Evolutionary conservation across 2,329 filamentous ascomycete species (phyloP).

Genomic region (Acephala macrosclerotiorum): DNA sequence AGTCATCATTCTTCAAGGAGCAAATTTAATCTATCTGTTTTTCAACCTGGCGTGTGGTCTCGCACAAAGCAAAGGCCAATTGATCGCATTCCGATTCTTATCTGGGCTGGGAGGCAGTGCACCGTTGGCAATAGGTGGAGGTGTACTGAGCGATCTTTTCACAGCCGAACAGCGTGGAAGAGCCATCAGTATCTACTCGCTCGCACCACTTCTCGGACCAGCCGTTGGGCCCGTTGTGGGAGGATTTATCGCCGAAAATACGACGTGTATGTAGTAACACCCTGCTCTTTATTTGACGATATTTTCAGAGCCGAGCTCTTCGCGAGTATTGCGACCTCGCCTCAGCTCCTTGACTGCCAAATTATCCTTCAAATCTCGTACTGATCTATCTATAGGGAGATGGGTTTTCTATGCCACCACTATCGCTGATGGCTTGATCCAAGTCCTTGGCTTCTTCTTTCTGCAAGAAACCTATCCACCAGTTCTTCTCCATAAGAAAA

Average conservation of each 20-base stretch:
- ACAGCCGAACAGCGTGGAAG: constrained; percentile 54
- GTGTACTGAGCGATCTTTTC: constrained; percentile 55
- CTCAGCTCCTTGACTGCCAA: no score
- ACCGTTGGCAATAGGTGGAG: constrained; percentile 53
- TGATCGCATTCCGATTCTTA: constrained; percentile 55
- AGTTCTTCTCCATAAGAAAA: constrained; percentile 54
- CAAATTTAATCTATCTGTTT: constrained; percentile 58
- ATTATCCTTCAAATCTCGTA: no score
- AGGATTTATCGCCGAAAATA: constrained; percentile 55
- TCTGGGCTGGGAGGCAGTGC: constrained; percentile 57
- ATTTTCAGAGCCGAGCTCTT: no score
- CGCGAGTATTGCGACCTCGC: no score
- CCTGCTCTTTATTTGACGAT: no score
- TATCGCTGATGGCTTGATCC: constrained; percentile 50
- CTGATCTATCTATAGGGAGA: no score
- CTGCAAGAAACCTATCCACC: constrained; percentile 59
- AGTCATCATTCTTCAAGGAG: constrained; percentile 49
- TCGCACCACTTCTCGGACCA: constrained; percentile 43
- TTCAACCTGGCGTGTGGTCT: constrained; percentile 62
- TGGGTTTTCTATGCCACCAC: constrained; percentile 61
- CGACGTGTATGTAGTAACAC: no score
- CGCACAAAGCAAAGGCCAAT: constrained; percentile 49
- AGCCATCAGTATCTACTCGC: constrained; percentile 47
- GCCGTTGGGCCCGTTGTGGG: constrained; percentile 55
- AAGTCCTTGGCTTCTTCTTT: constrained; percentile 52